Percentiles rank a stretch among this genome's conserved stretches.
Conservation (phyloP, 148 eudicot species). For the Cornus controversa region DNA sequence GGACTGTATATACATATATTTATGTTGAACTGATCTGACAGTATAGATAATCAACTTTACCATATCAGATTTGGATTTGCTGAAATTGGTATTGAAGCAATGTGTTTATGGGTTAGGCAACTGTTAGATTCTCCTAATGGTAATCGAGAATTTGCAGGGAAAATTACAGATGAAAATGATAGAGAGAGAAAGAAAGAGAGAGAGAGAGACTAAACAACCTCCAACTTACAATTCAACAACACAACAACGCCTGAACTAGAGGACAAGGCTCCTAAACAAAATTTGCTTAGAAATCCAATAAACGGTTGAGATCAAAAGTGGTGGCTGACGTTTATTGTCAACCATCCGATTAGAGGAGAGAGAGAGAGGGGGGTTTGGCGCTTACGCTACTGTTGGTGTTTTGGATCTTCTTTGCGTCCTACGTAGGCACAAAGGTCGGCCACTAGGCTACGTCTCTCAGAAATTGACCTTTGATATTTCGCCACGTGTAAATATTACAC, state of each 20-base stretch:
- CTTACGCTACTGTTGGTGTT: conserved; percentile 45
- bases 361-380: conserved; percentile 44
- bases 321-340: conserved; percentile 32
- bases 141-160: conserved; percentile 1
- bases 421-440: conserved; percentile 23
- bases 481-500: neutral
- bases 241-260: conserved; percentile 35
- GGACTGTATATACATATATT: neutral
- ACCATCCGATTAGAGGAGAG: conserved; percentile 36
- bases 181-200: conserved; percentile 13
- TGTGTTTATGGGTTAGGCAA: conserved; percentile 8
- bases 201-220: conserved; percentile 55
- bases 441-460: conserved; percentile 6
- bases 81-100: conserved; percentile 9
- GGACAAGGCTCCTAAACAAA: conserved; percentile 29
- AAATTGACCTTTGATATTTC: too few relatives aligned
- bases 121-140: conserved; percentile 22
- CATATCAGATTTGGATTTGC: conserved; percentile 13
- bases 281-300: neutral
- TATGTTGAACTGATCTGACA: too few relatives aligned
- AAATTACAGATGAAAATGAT: conserved; percentile 21
- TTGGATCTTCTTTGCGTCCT: conserved; percentile 50
- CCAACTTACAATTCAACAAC: conserved; percentile 76
- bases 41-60: conserved; percentile 23
- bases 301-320: conserved; percentile 35